phyloP scores from a whole-genome alignment of 805 yeast species.

The Limtongia smithiae region DNA sequence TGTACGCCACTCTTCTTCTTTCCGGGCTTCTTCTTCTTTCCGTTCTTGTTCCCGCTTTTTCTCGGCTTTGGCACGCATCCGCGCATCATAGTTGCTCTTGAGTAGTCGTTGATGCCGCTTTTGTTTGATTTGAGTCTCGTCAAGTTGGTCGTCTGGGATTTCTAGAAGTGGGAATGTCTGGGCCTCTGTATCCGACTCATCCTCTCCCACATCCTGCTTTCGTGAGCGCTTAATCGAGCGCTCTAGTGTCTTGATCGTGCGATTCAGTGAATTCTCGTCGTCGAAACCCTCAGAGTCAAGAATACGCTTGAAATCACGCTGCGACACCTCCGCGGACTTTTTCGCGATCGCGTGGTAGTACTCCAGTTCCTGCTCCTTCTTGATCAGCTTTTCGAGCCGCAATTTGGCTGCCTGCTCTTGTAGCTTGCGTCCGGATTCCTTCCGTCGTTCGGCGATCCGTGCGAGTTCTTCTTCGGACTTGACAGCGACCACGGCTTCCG shows the following conservation, averaged over 20 bases:
- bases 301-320: constrained; percentile 52
- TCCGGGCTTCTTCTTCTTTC: constrained; percentile 55
- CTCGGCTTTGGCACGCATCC: constrained; percentile 75
- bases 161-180: constrained; percentile 74
- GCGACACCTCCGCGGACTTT: constrained; percentile 42
- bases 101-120: constrained; percentile 78
- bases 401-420: constrained; percentile 91
- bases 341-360: constrained; percentile 57
- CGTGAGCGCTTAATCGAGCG: constrained; percentile 65
- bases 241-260: constrained; percentile 61
- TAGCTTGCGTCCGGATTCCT: constrained; percentile 79
- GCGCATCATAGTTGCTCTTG: constrained; percentile 85
- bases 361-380: constrained; percentile 74
- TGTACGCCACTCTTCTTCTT: constrained; percentile 75
- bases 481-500: constrained; percentile 60
- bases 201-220: constrained; percentile 61
- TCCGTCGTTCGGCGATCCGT: constrained; percentile 69
- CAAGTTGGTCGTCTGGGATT: constrained; percentile 76
- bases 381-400: constrained; percentile 71
- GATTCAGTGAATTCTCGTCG: constrained; percentile 65
- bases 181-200: constrained; percentile 45
- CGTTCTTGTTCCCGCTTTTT: constrained; percentile 63
- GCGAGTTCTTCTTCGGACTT: constrained; percentile 81
- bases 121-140: constrained; percentile 77
- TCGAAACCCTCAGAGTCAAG: constrained; percentile 71